Evolutionary conservation across 352 stramenopile genomes (phyloP), one percentile per base, ranked within the genome.

Genomic region (Blastocystis sp.): DNA sequence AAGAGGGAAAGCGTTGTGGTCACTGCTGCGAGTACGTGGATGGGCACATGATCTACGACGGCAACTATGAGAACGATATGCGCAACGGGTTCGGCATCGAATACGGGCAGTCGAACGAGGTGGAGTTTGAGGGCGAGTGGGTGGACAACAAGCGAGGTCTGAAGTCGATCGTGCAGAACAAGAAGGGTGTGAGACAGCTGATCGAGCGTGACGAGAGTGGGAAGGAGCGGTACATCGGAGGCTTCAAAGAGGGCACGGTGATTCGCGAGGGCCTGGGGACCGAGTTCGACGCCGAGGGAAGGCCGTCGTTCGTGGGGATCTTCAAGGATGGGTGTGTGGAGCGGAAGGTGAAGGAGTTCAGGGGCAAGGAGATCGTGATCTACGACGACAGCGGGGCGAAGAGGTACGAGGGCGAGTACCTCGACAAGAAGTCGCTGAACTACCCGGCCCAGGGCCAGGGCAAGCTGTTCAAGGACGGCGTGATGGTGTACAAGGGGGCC

Each of bases 341-440:
- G 20, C 73, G 79, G 23, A 89, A 92, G 69, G 64, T 93, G 70
- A 89, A 89, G n/a, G 91, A 93, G 47, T 53, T 79, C 41, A 76
- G 64, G 26, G 34, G 37, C 11, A 70, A 56, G 23, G 50, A 39
- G 34, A 70, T 87, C 69, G 41, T 84, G 23, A 26, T 90, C 5
- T 73, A 84, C 50, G 82, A 70, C n/a, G 76, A 88, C 45, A 82
- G 89, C n/a, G 64, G 69, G 4, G 90, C 89, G 56, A 90, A 90
- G 43, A 6, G 41, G 66, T 62, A 62, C 34, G 29, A 76, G 20
- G 45, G 45, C 15, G 87, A 41, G 29, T 89, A 89, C 13, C 34
- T 61, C 15, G 37, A 90, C 23, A 69, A 90, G 5, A 29, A 43
- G 20, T 7, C 26, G 53, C 26, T 18, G 13, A 26, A 34, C 47